These are phyloP conservation scores for Chrysanthemum lavandulifolium DNA, from an alignment of 129 eudicot species.

Conservation along the genomic window DNA sequence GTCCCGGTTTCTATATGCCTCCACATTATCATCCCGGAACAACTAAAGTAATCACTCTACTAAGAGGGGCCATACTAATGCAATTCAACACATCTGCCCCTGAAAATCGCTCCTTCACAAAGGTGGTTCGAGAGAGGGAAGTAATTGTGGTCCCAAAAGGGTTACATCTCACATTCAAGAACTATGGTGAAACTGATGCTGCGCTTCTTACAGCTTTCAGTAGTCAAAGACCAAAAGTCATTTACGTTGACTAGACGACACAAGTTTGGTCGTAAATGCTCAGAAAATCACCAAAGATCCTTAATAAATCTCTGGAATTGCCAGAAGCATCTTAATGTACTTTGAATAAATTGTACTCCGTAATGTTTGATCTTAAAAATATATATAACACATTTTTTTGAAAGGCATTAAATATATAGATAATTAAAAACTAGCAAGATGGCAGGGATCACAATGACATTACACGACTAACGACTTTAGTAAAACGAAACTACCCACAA, in stretches of 20 bases:
- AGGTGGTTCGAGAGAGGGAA: neutral
- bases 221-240: neutral
- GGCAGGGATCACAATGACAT: no score
- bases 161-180: neutral
- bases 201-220: neutral
- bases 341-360: no score
- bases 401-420: no score
- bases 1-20: neutral
- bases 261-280: no score
- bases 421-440: no score
- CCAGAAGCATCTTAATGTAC: no score
- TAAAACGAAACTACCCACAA: no score
- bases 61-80: neutral
- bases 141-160: conserved; percentile 11
- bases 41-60: neutral
- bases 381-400: no score
- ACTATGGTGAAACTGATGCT: conserved; percentile 1
- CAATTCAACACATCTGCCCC: neutral
- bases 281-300: no score
- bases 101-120: neutral
- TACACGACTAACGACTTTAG: no score
- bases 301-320: no score
- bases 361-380: no score
- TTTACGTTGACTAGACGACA: neutral
- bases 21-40: neutral